Evolutionary conservation across 176 grass and related monocot species (phyloP), one percentile per base, ranked within the genome.

Genomic region (Cocos nucifera): DNA sequence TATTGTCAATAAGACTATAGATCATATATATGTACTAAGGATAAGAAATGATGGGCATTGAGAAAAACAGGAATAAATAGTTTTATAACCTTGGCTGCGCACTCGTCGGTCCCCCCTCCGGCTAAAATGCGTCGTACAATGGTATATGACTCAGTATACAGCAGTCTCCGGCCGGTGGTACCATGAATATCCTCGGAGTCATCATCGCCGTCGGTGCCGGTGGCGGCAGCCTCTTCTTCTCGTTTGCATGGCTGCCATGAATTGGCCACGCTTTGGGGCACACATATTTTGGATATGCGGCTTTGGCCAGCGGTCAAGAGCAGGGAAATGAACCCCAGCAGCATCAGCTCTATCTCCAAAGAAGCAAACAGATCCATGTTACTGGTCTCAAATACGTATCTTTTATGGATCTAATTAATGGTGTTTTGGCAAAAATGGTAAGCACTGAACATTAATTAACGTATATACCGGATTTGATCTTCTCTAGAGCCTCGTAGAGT

Each of bases 261-360:
- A 17, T 56, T 1, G 4, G 27, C 65, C n/a, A 56, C 65, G 17
- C 28, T 56, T 53, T 22, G 6, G 27, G 65, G 6, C n/a, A 68
- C 65, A 5, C 65, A 68, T 21, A 56, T 56, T 19, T 39, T 44
- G 20, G 65, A 68, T 55, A 68, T 57, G 53, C 0, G 17, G 26
- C 10, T 4, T 22, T 68, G 65, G 9, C 1, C 0, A 7, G 57
- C 65, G 26, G 65, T 57, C 1, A 68, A 28, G 25, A 68, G 28
- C 27, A 56, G 22, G 52, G 65, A 68, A 44, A 68, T 68, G 65
- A 68, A 68, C 19, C 65, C 65, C 53, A 68, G 16, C 65, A 68
- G 14, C 53, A 68, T 68, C 65, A 68, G 18, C 6, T 68, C 65
- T 68, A 19, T 22, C 16, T 19, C 17, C 35, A 44, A 44, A 44